Base-by-base conservation (phyloP, 2,329 filamentous ascomycete genomes). In the Penicillium nordicum region DNA sequence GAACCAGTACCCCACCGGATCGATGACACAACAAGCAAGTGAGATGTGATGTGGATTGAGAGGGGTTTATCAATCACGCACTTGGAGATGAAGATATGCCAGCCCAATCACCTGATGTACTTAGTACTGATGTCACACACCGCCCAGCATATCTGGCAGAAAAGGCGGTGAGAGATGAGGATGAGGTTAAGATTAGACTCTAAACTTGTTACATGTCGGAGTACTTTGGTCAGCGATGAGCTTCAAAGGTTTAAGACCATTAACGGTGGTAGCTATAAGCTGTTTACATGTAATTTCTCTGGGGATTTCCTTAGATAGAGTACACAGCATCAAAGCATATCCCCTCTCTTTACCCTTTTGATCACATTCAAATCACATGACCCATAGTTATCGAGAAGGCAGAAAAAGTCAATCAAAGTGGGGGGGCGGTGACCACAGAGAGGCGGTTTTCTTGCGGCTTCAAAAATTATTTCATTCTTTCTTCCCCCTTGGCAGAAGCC, bases 51-150 rank as follows among this genome's bases (percentile, higher is more conserved):
- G 45, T 53, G 50, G 34, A 50, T 25, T 29, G 49, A 58, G 50
- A 49, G 53, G 57, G 57, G 42, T 50, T 43, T 43, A 59, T 38
- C 53, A 50, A 58, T 60, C 47, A 41, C n/a, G 37, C 45, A 53
- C 44, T 18, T 18, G 58, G 57, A 50, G 41, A 64, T 62, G 62
- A 64, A 62, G 61, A 61, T 66, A 64, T 66, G 59, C 60, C 57
- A 62, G 59, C 60, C 64, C 44, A 61, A 65, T 64, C 64, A 64
- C 59, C 59, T 64, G 63, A 65, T 52, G 42, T 37, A 54, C 50
- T 34, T 37, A 11, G 49, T 29, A 43, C 49, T 36, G 16, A 45
- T 51, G 30, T 51, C n/a, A 36, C 29, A 51, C 49, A 57, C 50
- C 55, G 55, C 55, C 55, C 21, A 6, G 14, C 5, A 27, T 29